Conservation (phyloP, 2,329 filamentous ascomycete species). For the Chaetoscypha palmicola region DNA sequence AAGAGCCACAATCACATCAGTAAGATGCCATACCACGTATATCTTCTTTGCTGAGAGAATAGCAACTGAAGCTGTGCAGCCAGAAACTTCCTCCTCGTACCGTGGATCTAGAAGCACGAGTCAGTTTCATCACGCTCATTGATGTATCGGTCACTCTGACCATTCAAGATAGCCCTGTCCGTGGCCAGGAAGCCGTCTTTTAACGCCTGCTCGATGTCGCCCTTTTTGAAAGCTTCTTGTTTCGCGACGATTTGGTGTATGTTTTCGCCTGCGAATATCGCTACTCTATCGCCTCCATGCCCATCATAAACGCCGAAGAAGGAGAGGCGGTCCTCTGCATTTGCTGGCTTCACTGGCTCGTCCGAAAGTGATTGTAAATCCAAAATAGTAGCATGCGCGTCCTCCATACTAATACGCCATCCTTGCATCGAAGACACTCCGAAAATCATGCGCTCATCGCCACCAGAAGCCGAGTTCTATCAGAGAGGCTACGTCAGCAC, state of each 20-base stretch:
- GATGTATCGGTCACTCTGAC: constrained; percentile 43
- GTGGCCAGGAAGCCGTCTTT: constrained; percentile 97
- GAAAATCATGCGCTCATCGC: constrained; percentile 88
- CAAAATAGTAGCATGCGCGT: constrained; percentile 84
- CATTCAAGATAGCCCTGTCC: constrained; percentile 89
- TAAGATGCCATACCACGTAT: constrained; percentile 68
- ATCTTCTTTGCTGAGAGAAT: constrained; percentile 88
- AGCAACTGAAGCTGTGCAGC: constrained; percentile 90
- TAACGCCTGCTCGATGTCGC: constrained; percentile 88
- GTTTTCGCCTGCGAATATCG: constrained; percentile 83
- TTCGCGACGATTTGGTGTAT: constrained; percentile 92
- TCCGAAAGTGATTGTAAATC: constrained; percentile 64
- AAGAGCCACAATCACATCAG: constrained; percentile 2
- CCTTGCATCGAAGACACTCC: constrained; percentile 99
- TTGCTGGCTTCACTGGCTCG: constrained; percentile 46
- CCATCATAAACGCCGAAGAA: constrained; percentile 99
- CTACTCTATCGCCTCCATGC: constrained; percentile 94
- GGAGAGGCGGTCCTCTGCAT: constrained; percentile 66
- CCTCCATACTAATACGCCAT: constrained; percentile 99
- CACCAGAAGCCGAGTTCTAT: constrained; percentile 82
- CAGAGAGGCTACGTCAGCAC: constrained; percentile 25
- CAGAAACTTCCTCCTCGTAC: constrained; percentile 96
- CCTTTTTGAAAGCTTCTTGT: constrained; percentile 86
- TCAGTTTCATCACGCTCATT: constrained; percentile 18
- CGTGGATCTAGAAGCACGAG: constrained; percentile 65